Evolutionary conservation across 1,284 basidiomycete genomes (phyloP).

Genomic region (Ustanciosporium gigantosporum): DNA sequence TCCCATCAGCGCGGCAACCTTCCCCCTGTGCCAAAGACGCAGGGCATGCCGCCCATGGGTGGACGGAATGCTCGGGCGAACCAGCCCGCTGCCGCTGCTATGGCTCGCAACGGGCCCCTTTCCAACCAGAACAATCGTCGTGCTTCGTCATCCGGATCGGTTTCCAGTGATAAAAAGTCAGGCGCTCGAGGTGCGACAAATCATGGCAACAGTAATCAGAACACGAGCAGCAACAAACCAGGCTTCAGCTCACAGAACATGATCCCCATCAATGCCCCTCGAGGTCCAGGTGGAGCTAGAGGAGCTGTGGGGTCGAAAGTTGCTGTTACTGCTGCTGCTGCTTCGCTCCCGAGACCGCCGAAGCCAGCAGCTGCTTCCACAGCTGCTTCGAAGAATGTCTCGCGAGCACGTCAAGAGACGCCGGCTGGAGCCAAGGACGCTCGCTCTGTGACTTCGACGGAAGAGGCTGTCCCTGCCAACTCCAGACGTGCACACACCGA

Average conservation of each 20-base stretch:
- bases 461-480: conserved; percentile 3
- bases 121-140: neutral
- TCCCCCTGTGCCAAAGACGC: neutral
- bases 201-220: neutral
- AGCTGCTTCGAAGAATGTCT: neutral
- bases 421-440: neutral
- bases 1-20: too few relatives aligned
- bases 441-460: neutral
- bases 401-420: neutral
- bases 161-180: neutral
- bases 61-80: neutral
- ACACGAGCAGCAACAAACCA: conserved; percentile 1
- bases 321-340: neutral
- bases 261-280: conserved; percentile 27
- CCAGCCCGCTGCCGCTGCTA: neutral
- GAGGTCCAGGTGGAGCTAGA: conserved; percentile 16
- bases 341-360: neutral
- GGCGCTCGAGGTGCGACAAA: neutral
- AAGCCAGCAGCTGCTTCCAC: neutral
- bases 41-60: neutral
- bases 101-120: neutral
- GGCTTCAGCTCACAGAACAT: conserved; percentile 28
- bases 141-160: neutral
- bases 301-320: neutral
- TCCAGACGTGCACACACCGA: conserved; percentile 33